Evolutionary conservation across 139 green algal species (phyloP).

Genomic region (Asterochloris sp.): DNA sequence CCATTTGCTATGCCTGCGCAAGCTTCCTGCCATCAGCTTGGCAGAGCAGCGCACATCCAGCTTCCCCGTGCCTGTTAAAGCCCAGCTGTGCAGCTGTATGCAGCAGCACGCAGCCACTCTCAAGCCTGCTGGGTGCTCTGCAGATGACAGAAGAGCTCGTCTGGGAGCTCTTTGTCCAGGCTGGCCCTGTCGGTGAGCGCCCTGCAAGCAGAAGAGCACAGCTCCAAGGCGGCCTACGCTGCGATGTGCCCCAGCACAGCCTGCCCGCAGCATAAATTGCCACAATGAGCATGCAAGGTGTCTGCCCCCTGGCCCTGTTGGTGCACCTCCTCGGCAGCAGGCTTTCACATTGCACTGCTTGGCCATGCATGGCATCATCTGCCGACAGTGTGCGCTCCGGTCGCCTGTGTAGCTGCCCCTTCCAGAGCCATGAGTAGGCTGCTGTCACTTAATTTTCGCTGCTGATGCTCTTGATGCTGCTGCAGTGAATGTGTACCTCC

Average conservation of each 20-base stretch:
- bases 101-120: background rate
- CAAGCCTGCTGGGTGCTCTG: background rate
- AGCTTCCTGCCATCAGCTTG: background rate
- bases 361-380: too few species aligned
- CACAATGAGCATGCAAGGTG: too few species aligned
- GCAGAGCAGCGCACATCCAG: too few species aligned
- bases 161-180: slow-evolving; percentile 98
- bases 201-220: background rate
- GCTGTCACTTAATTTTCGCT: background rate
- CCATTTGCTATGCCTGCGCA: too few species aligned
- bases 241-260: too few species aligned
- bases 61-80: too few species aligned
- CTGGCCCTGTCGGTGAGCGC: slow-evolving; percentile 82
- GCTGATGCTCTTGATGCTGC: background rate
- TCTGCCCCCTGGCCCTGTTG: too few species aligned
- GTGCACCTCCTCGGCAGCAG: too few species aligned
- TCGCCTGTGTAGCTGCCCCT: background rate
- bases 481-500: slow-evolving; percentile 96
- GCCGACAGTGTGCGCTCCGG: background rate
- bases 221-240: too few species aligned
- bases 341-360: too few species aligned
- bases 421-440: background rate
- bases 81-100: too few species aligned
- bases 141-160: slow-evolving; percentile 94
- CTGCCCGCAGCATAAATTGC: too few species aligned